phyloP scores from a whole-genome alignment of 441 rosid species.

The Gossypium trilobum region DNA sequence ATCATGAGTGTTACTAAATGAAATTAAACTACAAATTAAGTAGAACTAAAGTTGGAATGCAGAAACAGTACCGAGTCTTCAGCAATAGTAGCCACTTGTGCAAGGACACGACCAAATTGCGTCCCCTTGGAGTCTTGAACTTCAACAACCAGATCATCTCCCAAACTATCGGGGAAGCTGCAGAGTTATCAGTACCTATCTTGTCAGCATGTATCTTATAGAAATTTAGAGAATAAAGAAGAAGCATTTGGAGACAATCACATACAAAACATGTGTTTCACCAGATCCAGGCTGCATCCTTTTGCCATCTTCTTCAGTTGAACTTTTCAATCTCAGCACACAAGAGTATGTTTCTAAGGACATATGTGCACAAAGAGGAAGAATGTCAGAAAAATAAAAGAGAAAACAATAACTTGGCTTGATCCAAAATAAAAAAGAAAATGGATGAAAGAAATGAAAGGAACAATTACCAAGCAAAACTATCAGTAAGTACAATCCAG shows the following conservation, averaged over 20 bases:
- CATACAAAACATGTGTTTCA: conserved; percentile 91
- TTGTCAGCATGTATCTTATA: conserved; percentile 16
- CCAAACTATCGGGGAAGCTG: conserved; percentile 95
- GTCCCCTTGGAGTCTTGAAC: conserved; percentile 81
- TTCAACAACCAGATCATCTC: conserved; percentile 89
- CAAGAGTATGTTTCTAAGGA: conserved; percentile 73
- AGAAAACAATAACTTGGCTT: background rate
- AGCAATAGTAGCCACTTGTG: conserved; percentile 73
- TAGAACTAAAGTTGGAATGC: conserved; percentile 9
- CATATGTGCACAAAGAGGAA: conserved; percentile 1
- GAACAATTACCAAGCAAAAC: background rate
- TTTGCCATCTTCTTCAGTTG: conserved; percentile 66
- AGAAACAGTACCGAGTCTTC: conserved; percentile 58
- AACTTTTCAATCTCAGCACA: conserved; percentile 67
- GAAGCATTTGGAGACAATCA: conserved; percentile 17
- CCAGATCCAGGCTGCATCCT: conserved; percentile 92
- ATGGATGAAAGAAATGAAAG: background rate
- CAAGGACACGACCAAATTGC: conserved; percentile 81
- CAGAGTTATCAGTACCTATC: conserved; percentile 27
- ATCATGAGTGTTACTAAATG: conserved; percentile 25
- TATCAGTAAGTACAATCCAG: background rate
- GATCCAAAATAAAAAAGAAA: background rate
- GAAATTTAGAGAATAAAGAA: conserved; percentile 11
- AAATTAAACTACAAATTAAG: conserved; percentile 10
- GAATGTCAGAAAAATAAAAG: conserved; percentile 5